Evolutionary conservation across 2,329 filamentous ascomycete species (phyloP).

Genomic region (Botrytis fabae): DNA sequence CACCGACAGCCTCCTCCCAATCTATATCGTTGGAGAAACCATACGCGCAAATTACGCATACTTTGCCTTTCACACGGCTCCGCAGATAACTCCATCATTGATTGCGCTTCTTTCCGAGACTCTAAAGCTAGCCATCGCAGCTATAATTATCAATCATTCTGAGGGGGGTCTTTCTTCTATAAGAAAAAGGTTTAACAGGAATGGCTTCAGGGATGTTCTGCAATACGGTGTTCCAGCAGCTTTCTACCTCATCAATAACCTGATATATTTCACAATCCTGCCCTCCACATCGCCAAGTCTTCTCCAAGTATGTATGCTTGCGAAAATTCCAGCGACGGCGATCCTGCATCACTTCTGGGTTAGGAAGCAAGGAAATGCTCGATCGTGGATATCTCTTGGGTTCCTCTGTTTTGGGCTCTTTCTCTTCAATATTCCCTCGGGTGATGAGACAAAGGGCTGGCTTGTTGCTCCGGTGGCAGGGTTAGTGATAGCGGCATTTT

Average conservation of each 20-base stretch:
- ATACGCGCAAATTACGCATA: constrained; percentile 34
- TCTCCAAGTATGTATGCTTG: constrained; percentile 32
- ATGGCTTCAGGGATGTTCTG: constrained; percentile 23
- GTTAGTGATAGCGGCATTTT: constrained; percentile 29
- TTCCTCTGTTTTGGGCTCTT: constrained; percentile 30
- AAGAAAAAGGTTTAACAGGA: constrained; percentile 12
- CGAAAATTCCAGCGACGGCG: constrained; percentile 32
- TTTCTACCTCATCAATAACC: constrained; percentile 31
- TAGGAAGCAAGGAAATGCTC: constrained; percentile 28
- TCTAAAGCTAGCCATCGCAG: constrained; percentile 29
- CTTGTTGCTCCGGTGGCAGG: constrained; percentile 31
- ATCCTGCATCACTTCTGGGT: constrained; percentile 33
- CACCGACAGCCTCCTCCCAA: constrained; percentile 17
- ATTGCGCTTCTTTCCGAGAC: constrained; percentile 30
- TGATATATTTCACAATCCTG: constrained; percentile 34
- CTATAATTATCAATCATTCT: constrained; percentile 24
- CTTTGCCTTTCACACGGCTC: constrained; percentile 29
- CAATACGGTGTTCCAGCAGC: constrained; percentile 32
- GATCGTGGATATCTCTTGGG: constrained; percentile 30
- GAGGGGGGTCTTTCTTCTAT: constrained; percentile 19
- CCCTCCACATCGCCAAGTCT: constrained; percentile 31
- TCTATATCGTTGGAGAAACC: constrained; percentile 28
- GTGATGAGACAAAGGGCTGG: constrained; percentile 25
- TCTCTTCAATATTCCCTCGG: constrained; percentile 29
- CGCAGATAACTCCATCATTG: constrained; percentile 30